Base-by-base conservation (phyloP, 805 yeast genomes). In the Limtongia smithiae region DNA sequence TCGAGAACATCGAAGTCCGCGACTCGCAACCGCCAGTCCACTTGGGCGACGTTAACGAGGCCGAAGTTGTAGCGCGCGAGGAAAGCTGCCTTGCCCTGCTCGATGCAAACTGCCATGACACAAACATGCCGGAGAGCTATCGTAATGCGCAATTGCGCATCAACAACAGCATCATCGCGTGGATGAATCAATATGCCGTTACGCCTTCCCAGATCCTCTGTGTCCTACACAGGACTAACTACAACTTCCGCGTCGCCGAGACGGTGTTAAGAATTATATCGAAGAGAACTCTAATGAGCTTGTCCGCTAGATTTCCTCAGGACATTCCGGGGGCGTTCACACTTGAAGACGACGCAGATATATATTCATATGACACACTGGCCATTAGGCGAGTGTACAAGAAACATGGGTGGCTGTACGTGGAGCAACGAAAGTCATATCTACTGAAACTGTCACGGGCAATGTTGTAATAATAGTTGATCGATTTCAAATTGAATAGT, bases 241-340 rank as follows among this genome's bases (percentile, higher is more conserved):
- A 22, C 22, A 30, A 47, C 24, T 18, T 42, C 33, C 27, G 28
- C 12, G 12, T 41, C 3, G 38, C 50, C n/a, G 44, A 41, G 31
- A 7, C 11, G 12, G 20, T 46, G 4, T 17, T 46, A 3, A 22
- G 44, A 11, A 6, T n/a, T 4, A 14, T 40, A 20, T 3, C n/a
- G 12, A 6, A 28, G 39, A 7, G 21, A 38, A 31, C 18, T 17
- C 27, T 6, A n/a, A n/a, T n/a, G n/a, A n/a, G n/a, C n/a, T n/a
- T n/a, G n/a, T n/a, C n/a, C n/a, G n/a, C 21, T 9, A 22, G 17
- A 24, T 37, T 47, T 21, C 46, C 43, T 1, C 17, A 14, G 3
- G 24, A 49, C 9, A 27, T 44, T n/a, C 24, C 18, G 4, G 53
- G 53, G 8, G 48, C 44, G 24, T 49, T 49, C 15, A 44, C 53